A percentile compares a stretch with the other conserved stretches of the same genome.
Conservation (phyloP, 2,329 filamentous ascomycete genomes). For the Pseudogymnoascus sp. region DNA sequence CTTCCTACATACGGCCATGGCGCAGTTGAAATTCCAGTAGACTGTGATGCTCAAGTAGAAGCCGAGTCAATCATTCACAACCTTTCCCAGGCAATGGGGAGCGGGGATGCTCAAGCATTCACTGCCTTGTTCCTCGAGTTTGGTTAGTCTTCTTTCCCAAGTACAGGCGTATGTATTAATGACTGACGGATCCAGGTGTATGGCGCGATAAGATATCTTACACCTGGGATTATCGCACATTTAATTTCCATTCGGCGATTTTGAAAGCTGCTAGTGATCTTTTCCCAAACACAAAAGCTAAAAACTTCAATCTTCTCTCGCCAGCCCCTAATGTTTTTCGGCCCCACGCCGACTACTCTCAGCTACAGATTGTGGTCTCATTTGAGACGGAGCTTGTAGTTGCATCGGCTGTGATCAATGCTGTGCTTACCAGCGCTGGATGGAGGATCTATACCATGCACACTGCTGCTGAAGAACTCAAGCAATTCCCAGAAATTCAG, state of each 20-base stretch:
- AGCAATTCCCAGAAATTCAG: constrained; percentile 12
- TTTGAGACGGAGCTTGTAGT: constrained; percentile 29
- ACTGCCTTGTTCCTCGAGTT: too few relatives aligned
- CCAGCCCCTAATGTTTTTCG: constrained; percentile 21
- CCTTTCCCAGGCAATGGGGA: too few relatives aligned
- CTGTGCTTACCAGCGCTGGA: constrained; percentile 27
- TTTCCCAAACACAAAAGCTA: constrained; percentile 25
- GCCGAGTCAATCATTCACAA: too few relatives aligned
- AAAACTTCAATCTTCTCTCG: constrained; percentile 11
- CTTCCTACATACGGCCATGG: constrained; percentile 26
- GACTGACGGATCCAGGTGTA: constrained; percentile 21
- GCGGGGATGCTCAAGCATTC: too few relatives aligned
- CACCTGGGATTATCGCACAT: constrained; percentile 32
- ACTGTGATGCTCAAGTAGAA: constrained; percentile 15
- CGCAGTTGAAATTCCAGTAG: constrained; percentile 23
- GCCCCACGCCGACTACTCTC: constrained; percentile 26
- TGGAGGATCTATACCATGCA: constrained; percentile 32
- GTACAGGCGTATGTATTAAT: background rate
- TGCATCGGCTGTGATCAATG: constrained; percentile 28
- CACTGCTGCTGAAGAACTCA: constrained; percentile 29
- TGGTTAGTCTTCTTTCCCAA: background rate
- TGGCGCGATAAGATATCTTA: constrained; percentile 33
- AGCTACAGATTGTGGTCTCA: constrained; percentile 27
- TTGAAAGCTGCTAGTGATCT: constrained; percentile 30
- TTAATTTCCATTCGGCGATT: constrained; percentile 29